Evolutionary conservation across 2,329 filamentous ascomycete species (phyloP).

Genomic region (Rosellinia necatrix): DNA sequence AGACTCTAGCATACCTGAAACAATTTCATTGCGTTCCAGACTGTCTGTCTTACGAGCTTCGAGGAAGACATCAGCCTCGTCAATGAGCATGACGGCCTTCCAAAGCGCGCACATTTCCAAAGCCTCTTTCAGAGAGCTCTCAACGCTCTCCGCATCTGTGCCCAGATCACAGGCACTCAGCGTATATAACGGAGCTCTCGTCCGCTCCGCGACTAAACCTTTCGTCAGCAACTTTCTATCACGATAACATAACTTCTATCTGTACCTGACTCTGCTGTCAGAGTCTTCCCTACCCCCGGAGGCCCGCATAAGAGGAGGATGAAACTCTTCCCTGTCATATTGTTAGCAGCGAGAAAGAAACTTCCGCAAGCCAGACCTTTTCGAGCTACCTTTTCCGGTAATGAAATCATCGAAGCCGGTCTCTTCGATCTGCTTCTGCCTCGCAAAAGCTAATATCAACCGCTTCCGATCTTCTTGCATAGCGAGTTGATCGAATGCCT

Average conservation of each 20-base stretch:
- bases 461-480: background rate
- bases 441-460: background rate
- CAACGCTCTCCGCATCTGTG: background rate
- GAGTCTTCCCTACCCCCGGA: slow-evolving; percentile 3
- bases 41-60: background rate
- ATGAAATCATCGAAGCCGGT: background rate
- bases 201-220: background rate
- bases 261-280: slow-evolving; percentile 4
- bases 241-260: background rate
- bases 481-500: background rate
- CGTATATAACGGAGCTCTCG: slow-evolving; percentile 2
- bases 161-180: background rate
- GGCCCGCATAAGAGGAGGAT: slow-evolving; percentile 1
- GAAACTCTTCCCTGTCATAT: slow-evolving; percentile 1
- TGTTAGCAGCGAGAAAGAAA: background rate
- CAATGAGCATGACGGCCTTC: slow-evolving; percentile 2
- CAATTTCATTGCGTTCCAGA: background rate
- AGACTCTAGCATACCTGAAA: background rate
- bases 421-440: background rate
- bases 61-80: background rate
- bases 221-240: background rate
- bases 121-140: background rate
- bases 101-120: slow-evolving; percentile 3
- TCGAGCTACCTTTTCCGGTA: background rate
- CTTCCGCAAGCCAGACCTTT: background rate